Conservation (phyloP, 129 eudicot genomes). For the Centaurea solstitialis region DNA sequence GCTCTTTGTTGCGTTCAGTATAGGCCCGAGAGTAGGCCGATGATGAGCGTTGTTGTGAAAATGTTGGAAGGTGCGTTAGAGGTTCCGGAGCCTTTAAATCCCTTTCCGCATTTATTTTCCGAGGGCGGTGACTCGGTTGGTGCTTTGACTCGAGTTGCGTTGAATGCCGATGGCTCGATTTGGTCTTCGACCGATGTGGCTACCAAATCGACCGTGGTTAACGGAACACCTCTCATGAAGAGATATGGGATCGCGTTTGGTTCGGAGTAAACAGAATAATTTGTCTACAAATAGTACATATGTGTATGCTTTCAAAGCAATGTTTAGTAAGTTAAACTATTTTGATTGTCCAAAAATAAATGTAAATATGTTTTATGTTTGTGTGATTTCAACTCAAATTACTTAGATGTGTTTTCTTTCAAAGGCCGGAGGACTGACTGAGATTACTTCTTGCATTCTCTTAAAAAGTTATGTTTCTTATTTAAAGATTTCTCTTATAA, state of each 20-base stretch:
- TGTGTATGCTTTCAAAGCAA: too few species aligned
- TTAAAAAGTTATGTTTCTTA: too few species aligned
- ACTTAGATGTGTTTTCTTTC: too few species aligned
- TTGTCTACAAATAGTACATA: not conserved
- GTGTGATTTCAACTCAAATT: too few species aligned
- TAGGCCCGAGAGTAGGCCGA: constrained; percentile 13
- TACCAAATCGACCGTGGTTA: not conserved
- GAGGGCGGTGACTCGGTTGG: not conserved
- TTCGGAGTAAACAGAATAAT: too few species aligned
- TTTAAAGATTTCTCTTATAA: too few species aligned
- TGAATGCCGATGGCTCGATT: not conserved
- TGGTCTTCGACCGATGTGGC: not conserved
- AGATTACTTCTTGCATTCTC: too few species aligned
- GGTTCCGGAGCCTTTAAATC: constrained; percentile 4
- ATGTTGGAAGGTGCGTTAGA: constrained; percentile 30
- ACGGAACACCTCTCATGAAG: constrained; percentile 8
- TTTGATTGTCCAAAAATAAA: too few species aligned
- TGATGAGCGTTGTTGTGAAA: constrained; percentile 24
- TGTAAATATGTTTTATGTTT: too few species aligned
- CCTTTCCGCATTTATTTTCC: not conserved
- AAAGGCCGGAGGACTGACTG: too few species aligned
- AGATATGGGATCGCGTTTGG: too few species aligned
- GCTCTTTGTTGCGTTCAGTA: constrained; percentile 24
- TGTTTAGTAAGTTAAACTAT: too few species aligned
- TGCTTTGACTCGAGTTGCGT: not conserved